These are phyloP conservation scores for Ustilago crameri DNA, from an alignment of 1,284 basidiomycete genomes.

Conservation along the genomic window DNA sequence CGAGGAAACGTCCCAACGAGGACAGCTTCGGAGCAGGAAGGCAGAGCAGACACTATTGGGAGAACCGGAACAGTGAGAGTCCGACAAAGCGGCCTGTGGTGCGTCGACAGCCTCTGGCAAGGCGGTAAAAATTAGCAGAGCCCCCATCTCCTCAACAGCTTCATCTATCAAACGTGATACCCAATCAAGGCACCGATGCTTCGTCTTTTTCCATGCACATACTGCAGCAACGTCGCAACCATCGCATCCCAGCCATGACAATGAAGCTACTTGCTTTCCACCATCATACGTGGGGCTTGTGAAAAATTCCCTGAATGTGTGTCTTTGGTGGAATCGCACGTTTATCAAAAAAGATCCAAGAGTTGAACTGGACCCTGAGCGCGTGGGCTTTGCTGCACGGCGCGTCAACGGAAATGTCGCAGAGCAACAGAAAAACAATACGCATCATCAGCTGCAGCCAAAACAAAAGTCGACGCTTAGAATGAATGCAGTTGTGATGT, in stretches of 20 bases:
- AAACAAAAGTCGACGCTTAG: slow-evolving; percentile 12
- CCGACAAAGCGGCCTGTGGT: slow-evolving; percentile 43
- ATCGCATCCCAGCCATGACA: too few species aligned
- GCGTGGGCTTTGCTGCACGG: slow-evolving; percentile 4
- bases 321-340: neutral
- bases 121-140: slow-evolving; percentile 19
- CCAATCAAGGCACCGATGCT: too few species aligned
- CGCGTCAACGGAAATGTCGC: slow-evolving; percentile 4
- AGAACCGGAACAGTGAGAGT: slow-evolving; percentile 40
- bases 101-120: slow-evolving; percentile 39
- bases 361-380: slow-evolving; percentile 20
- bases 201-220: neutral
- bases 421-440: neutral
- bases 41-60: slow-evolving; percentile 19
- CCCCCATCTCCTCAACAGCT: neutral
- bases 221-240: too few species aligned
- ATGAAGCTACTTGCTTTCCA: neutral
- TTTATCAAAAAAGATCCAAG: neutral
- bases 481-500: neutral
- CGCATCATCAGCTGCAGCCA: neutral
- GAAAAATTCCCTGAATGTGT: neutral
- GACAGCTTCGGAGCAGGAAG: slow-evolving; percentile 29
- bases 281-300: too few species aligned
- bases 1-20: slow-evolving; percentile 19
- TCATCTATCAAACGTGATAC: too few species aligned